Percentiles rank a stretch among this genome's conserved stretches.
phyloP scores from a whole-genome alignment of 1,139 yeast genomes.

The Zygosaccharomyces pseudobailii region DNA sequence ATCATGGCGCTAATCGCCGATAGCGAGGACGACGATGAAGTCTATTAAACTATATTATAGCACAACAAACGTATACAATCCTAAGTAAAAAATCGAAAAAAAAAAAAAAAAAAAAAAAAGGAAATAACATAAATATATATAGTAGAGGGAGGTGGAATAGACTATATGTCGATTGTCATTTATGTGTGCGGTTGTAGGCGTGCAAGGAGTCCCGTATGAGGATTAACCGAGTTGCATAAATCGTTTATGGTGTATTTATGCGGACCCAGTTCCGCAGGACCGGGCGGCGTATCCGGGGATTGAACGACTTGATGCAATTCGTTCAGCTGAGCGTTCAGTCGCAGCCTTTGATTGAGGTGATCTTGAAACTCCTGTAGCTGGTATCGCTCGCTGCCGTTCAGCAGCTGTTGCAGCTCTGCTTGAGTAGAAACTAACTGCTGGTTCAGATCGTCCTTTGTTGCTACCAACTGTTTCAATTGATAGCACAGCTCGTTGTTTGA shows the following conservation, averaged over 20 bases:
- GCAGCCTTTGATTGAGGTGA: slow-evolving; percentile 12
- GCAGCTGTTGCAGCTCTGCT: slow-evolving; percentile 13
- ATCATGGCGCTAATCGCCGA: slow-evolving; percentile 88
- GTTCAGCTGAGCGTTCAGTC: slow-evolving; percentile 17
- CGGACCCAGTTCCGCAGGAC: not conserved
- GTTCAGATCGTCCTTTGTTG: slow-evolving; percentile 17
- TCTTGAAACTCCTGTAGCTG: slow-evolving; percentile 14
- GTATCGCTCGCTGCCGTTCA: slow-evolving; percentile 17
- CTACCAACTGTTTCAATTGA: slow-evolving; percentile 19
- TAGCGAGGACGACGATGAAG: slow-evolving; percentile 20
- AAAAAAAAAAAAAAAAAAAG: not conserved
- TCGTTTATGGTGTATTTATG: slow-evolving; percentile 6
- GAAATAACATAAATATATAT: not conserved
- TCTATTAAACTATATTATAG: not conserved
- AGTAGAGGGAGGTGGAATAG: not conserved
- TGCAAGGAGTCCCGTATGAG: slow-evolving; percentile 22
- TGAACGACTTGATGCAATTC: slow-evolving; percentile 7
- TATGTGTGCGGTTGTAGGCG: slow-evolving; percentile 12
- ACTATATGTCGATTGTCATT: not conserved
- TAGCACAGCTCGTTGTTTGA: slow-evolving; percentile 31
- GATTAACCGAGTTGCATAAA: slow-evolving; percentile 17
- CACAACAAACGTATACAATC: slow-evolving; percentile 1
- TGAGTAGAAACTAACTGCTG: slow-evolving; percentile 19
- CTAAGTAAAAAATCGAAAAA: not conserved
- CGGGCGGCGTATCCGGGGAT: slow-evolving; percentile 5